A percentile compares a stretch with the other conserved stretches of the same genome.
Conservation (phyloP, 1,284 basidiomycete genomes). For the Puccinia hordei region DNA sequence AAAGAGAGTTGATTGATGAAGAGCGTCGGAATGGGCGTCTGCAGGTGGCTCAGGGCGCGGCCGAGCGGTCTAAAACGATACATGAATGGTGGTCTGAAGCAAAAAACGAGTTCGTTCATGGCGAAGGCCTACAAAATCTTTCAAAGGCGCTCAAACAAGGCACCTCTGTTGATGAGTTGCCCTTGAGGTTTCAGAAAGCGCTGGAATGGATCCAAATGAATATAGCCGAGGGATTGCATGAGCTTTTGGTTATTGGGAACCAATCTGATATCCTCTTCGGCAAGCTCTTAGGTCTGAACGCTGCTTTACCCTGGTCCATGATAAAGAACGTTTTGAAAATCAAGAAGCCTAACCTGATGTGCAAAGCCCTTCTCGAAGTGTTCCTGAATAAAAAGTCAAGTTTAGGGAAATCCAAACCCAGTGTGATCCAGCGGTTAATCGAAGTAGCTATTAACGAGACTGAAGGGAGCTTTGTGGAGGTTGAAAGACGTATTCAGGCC, state of each 20-base stretch:
- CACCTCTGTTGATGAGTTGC: conserved; percentile 52
- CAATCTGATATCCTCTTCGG: conserved; percentile 52
- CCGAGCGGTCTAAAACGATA: conserved; percentile 51
- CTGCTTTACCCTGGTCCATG: conserved; percentile 54
- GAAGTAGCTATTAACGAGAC: conserved; percentile 49
- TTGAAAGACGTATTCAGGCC: conserved; percentile 52
- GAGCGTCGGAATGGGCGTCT: conserved; percentile 52
- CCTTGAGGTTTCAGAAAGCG: conserved; percentile 53
- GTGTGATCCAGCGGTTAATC: conserved; percentile 54
- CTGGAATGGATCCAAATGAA: conserved; percentile 51
- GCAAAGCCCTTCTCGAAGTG: conserved; percentile 53
- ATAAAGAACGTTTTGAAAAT: conserved; percentile 53
- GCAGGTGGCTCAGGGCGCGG: conserved; percentile 52
- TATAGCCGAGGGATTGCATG: conserved; percentile 53
- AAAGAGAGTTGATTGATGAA: conserved; percentile 54
- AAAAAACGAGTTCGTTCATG: conserved; percentile 53
- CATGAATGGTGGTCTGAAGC: conserved; percentile 52
- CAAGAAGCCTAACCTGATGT: conserved; percentile 53
- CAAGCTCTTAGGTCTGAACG: conserved; percentile 53
- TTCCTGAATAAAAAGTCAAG: conserved; percentile 52
- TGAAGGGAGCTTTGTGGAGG: conserved; percentile 52
- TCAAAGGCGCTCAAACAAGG: conserved; percentile 52
- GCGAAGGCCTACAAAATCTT: conserved; percentile 53
- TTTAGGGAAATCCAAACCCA: conserved; percentile 52
- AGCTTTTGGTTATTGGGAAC: conserved; percentile 52